Base-by-base conservation (phyloP, 2,329 filamentous ascomycete genomes). In the Pseudocercospora fijiensis region DNA sequence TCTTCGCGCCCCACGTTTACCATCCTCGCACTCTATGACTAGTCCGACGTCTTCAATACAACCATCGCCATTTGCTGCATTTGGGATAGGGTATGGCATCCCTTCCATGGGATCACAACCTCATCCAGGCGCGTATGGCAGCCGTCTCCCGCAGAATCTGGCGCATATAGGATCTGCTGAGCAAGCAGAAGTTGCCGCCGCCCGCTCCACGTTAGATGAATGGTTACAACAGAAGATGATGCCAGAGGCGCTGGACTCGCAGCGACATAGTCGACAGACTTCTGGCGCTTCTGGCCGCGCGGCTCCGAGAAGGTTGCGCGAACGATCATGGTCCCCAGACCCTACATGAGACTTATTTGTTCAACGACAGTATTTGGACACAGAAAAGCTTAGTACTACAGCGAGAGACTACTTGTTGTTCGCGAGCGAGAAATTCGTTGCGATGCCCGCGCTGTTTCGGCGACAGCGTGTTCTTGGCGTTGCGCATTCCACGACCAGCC, bases 401-500 rank as follows among this genome's bases (percentile, higher is more conserved):
- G 26, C 10, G 13, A 49, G 8, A 22, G 2, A 47, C n/a, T 4
- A 13, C 45, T 24, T 24, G 2, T 20, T 6, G 4, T 49, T 6
- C 5, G 18, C 20, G 20, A 24, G 22, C 20, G 5, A 5, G 22
- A 3, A 13, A 9, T n/a, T 41, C 22, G 53, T 33, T n/a, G 30
- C 53, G 30, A 56, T 16, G 30, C 30, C 30, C 6, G 20, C 24
- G 2, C 18, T 37, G 51, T 28, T 27, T 53, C 53, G 41, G 18
- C n/a, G 45, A 51, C 6, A 8, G 13, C 13, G 45, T 24, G 16
- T 33, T 8, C 53, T 56, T 37, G 53, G 53, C 53, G 8, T 37
- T 20, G 27, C 57, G 47, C 67, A 69, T 69, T 69, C 66, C 68
- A 57, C 45, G 10, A 11, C 57, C 65, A 62, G 61, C 65, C 63